phyloP scores from a whole-genome alignment of 345 rosid species.

The Trapa incisa region DNA sequence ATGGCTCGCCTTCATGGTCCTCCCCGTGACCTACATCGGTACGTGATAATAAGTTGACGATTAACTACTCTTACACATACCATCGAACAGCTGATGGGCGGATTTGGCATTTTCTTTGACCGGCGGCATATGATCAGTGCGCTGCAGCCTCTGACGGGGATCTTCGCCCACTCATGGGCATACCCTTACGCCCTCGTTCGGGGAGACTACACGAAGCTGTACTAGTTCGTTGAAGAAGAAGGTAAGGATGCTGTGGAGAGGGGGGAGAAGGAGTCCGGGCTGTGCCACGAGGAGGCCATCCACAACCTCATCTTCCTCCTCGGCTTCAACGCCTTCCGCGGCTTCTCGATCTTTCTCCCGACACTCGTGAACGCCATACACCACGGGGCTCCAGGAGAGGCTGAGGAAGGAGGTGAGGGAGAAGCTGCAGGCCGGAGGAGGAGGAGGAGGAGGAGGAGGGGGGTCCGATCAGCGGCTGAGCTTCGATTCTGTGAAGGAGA shows the following conservation, averaged over 20 bases:
- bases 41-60: not conserved
- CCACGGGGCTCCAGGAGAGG: constrained; percentile 41
- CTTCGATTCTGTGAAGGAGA: constrained; percentile 43
- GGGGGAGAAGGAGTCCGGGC: constrained; percentile 45
- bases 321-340: constrained; percentile 83
- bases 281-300: constrained; percentile 41
- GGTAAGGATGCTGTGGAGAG: constrained; percentile 39
- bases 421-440: constrained; percentile 9
- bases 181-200: constrained; percentile 51
- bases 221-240: constrained; percentile 31
- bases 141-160: constrained; percentile 51
- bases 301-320: constrained; percentile 57
- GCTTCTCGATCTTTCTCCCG: constrained; percentile 61
- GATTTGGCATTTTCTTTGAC: no score
- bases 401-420: constrained; percentile 42
- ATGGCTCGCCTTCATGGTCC: constrained; percentile 62
- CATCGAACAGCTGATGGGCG: no score
- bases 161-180: constrained; percentile 66
- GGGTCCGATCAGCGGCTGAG: constrained; percentile 14
- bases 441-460: not conserved
- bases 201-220: constrained; percentile 46
- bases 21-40: constrained; percentile 40
- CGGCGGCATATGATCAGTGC: not conserved
- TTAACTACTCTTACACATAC: no score
- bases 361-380: constrained; percentile 26